Evolutionary conservation across 2,329 filamentous ascomycete genomes (phyloP).

Genomic region (Epichloe scottii): DNA sequence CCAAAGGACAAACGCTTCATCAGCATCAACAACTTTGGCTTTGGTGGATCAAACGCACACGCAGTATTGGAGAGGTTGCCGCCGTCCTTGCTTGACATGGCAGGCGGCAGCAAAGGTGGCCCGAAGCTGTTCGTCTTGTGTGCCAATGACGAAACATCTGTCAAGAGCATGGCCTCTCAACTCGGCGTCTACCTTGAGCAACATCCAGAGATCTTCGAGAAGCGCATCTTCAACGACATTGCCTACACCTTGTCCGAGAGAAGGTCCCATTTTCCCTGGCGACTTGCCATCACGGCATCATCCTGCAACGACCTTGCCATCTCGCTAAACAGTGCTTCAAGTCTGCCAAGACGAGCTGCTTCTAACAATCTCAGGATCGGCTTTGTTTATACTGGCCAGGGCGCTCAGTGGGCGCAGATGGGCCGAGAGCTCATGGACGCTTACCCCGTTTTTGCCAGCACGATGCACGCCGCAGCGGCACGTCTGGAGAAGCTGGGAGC

Average conservation of each 20-base stretch:
- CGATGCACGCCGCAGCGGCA: conserved; percentile 19
- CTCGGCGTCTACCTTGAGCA: conserved; percentile 29
- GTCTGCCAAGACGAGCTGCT: conserved; percentile 1
- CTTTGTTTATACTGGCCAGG: conserved; percentile 29
- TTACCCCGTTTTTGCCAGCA: conserved; percentile 23
- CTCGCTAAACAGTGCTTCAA: conserved; percentile 24
- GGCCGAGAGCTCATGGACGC: conserved; percentile 22
- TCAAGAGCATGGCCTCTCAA: conserved; percentile 16
- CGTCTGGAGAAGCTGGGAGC: conserved; percentile 21
- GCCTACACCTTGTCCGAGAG: conserved; percentile 36
- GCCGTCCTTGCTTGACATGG: neutral
- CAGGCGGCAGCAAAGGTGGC: neutral
- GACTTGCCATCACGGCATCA: conserved; percentile 29
- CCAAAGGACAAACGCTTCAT: conserved; percentile 35
- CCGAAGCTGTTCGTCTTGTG: conserved; percentile 30
- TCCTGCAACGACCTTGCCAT: conserved; percentile 32
- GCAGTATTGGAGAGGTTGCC: conserved; percentile 21
- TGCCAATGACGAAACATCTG: conserved; percentile 24
- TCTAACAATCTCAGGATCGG: conserved; percentile 12
- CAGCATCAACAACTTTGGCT: conserved; percentile 37
- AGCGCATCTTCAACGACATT: conserved; percentile 30
- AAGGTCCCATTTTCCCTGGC: conserved; percentile 30
- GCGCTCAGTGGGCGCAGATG: conserved; percentile 27
- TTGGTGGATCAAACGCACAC: conserved; percentile 33
- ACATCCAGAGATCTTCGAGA: conserved; percentile 28